A percentile compares a stretch with the other conserved stretches of the same genome.
These are phyloP conservation scores for Mangifera indica DNA, from an alignment of 345 rosid genomes.

Conservation along the genomic window DNA sequence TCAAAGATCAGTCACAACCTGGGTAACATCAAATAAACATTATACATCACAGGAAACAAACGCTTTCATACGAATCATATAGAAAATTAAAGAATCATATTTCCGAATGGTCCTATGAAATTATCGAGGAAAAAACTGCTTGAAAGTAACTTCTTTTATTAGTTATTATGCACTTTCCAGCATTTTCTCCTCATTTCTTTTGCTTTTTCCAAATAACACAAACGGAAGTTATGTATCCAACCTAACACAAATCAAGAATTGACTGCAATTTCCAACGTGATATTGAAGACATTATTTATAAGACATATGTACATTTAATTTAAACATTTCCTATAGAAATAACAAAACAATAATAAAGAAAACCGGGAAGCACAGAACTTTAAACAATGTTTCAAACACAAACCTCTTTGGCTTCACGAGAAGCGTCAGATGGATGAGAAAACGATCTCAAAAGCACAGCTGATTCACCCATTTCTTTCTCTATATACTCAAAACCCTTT, in stretches of 20 bases:
- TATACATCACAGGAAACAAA: neutral
- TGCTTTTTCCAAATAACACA: neutral
- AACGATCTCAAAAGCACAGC: conserved; percentile 71
- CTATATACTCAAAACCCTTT: neutral
- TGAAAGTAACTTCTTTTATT: neutral
- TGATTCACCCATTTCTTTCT: conserved; percentile 51
- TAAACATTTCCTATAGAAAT: neutral
- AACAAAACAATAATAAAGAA: conserved; percentile 6
- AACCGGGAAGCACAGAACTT: neutral
- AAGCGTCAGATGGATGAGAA: conserved; percentile 72
- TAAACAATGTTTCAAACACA: conserved; percentile 5
- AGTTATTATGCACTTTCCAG: neutral
- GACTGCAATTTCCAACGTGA: conserved; percentile 1
- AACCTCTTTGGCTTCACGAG: conserved; percentile 58
- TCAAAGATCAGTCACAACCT: neutral
- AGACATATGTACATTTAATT: neutral
- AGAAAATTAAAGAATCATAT: neutral
- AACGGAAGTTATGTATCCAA: neutral
- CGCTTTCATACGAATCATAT: neutral
- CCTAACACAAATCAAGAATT: neutral
- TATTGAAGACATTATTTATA: neutral
- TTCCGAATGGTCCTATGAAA: neutral
- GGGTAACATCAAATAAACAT: neutral
- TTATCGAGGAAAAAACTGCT: neutral
- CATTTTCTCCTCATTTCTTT: neutral